Evolutionary conservation across 2,329 filamentous ascomycete genomes (phyloP).

Genomic region (Ceratocystis smalleyi): DNA sequence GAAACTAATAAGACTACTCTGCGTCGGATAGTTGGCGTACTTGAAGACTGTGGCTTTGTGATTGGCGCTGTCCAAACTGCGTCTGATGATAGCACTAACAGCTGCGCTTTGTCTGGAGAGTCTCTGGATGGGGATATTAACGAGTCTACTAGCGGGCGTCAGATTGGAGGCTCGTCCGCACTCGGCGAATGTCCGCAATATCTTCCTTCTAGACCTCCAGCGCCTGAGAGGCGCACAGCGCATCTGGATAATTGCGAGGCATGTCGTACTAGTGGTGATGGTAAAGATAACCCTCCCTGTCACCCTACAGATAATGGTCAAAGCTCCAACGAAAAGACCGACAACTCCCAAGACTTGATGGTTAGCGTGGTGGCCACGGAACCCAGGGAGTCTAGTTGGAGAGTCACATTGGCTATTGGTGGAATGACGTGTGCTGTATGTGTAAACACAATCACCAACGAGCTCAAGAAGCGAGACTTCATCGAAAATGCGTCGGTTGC

Average conservation of each 20-base stretch:
- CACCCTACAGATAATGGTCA: neutral
- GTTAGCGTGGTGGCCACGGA: slow-evolving; percentile 8
- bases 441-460: slow-evolving; percentile 44
- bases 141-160: neutral
- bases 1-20: slow-evolving; percentile 29
- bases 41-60: slow-evolving; percentile 45
- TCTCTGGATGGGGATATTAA: neutral
- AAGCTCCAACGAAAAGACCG: neutral
- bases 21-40: slow-evolving; percentile 30
- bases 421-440: slow-evolving; percentile 65
- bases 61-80: slow-evolving; percentile 26
- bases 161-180: neutral
- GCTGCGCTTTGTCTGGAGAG: slow-evolving; percentile 18
- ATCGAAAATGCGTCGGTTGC: slow-evolving; percentile 45
- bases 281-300: neutral
- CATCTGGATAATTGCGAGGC: slow-evolving; percentile 28
- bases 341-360: slow-evolving; percentile 6
- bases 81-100: slow-evolving; percentile 21
- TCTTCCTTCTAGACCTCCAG: slow-evolving; percentile 15
- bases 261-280: slow-evolving; percentile 21
- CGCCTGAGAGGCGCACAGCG: slow-evolving; percentile 16
- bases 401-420: slow-evolving; percentile 42
- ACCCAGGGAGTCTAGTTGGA: slow-evolving; percentile 25
- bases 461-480: slow-evolving; percentile 34
- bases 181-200: neutral